These are phyloP conservation scores for Microbotryum silenes-acaulis DNA, from an alignment of 1,284 basidiomycete genomes.

Conservation along the genomic window DNA sequence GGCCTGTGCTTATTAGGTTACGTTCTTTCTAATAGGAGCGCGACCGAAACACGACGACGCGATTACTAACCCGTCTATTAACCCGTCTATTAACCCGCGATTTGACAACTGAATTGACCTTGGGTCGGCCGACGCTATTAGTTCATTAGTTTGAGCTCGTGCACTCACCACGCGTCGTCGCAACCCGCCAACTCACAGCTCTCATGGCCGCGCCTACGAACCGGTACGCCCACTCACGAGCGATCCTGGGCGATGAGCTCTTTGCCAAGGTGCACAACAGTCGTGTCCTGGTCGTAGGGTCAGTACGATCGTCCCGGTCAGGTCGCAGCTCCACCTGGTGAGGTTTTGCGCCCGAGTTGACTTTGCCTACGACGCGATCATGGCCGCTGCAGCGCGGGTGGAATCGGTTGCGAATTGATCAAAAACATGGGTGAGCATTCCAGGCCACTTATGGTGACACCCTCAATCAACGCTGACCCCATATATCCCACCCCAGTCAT, in stretches of 20 bases:
- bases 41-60: too few relatives aligned
- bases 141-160: too few relatives aligned
- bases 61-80: too few relatives aligned
- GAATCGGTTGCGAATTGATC: conserved; percentile 90
- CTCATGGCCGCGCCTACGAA: background rate
- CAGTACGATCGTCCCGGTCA: background rate
- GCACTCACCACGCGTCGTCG: too few relatives aligned
- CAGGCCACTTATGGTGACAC: background rate
- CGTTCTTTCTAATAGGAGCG: too few relatives aligned
- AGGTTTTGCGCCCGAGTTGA: background rate
- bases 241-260: conserved; percentile 29
- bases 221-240: conserved; percentile 27
- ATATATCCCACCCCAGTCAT: conserved; percentile 27
- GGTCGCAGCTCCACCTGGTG: background rate
- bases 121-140: too few relatives aligned
- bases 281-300: conserved; percentile 34
- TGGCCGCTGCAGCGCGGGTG: conserved; percentile 18
- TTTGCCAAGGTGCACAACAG: conserved; percentile 27
- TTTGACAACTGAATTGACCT: too few relatives aligned
- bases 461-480: conserved; percentile 39
- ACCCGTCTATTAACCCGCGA: too few relatives aligned
- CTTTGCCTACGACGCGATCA: background rate
- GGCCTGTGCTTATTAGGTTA: too few relatives aligned
- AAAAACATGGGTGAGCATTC: conserved; percentile 77
- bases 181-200: too few relatives aligned